Evolutionary conservation across 2,329 filamentous ascomycete genomes (phyloP), one percentile per base, ranked within the genome.

Genomic region (Camptophora hylomeconis): DNA sequence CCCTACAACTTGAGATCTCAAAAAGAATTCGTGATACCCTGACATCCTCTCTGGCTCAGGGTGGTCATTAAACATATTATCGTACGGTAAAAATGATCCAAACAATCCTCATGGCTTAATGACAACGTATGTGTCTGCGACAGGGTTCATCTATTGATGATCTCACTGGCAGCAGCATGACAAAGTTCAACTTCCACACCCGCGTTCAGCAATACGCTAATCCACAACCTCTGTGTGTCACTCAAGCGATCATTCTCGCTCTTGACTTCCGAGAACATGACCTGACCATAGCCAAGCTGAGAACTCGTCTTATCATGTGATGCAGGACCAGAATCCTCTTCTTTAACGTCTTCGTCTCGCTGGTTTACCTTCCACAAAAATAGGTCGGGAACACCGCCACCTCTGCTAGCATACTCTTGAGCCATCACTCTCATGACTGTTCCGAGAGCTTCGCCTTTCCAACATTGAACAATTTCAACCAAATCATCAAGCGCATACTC

Each of bases 191-290:
- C 87, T 42, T 67, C 71, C 20, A 95, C 69, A 2, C 89, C 87
- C 1, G 86, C 84, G 1, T 78, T 76, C 5, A 75, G 78, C 30
- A 98, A 65, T 5, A 94, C 83, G 61, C 95, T 82, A 46, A 95
- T 93, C 89, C 89, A 98, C 42, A 98, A 66, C 44, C 89, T 65
- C 59, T 98, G 89, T 11, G 86, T 92, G 60, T 98, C 89, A 54
- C 87, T 95, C 47, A 98, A 61, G 20, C 84, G 73, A 63, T 98
- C 89, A 54, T 93, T 94, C 50, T 75, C 76, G 42, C 75, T 81
- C 60, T 86, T 84, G 33, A 84, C 79, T 53, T 82, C 77, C 4
- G 67, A 67, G 52, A 89, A 87, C 67, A 83, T 75, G 40, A 80
- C 75, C 49, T 79, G 68, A 20, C 63, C 61, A 32, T 48, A 60